Base-by-base conservation (phyloP, 2,329 filamentous ascomycete genomes). In the Esteya vermicola region DNA sequence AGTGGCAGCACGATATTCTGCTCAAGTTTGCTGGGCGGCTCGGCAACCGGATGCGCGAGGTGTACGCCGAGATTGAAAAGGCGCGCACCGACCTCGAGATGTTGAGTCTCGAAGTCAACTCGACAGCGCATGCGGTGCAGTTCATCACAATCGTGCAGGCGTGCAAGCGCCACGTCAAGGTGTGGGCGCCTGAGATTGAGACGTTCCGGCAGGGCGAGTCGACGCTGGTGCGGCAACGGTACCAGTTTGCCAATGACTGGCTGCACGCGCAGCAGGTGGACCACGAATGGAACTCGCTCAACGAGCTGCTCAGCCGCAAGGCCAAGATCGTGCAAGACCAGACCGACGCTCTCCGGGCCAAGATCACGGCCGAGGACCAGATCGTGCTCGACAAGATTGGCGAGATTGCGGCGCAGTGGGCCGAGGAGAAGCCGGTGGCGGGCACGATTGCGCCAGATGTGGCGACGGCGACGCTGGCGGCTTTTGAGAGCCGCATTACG, bases 61-160 rank as follows among this genome's bases (percentile, higher is more conserved):
- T 95, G 4, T 86, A 91, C 51, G 79, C 82, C 12, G 89, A 96
- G 46, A 82, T 98, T 44, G 84, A 93, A 52, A 86, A 86, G 59
- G 85, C 89, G 9, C 77, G 89, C 20, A 81, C 82, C 50, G 85
- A 95, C 50, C 72, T 99, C 12, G 93, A 99, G 60, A 75, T 81
- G 27, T 88, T 95, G 55, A 89, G 85, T 21, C 74, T 96, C 33
- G 89, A 96, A 57, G 85, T 88, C 18, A 89, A 85, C 5, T 96
- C 91, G 2, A 99, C 91, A 5, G 89, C 89, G 1, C 88, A 96
- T 56, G 91, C 93, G 20, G 93, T 99, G 4, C 85, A 91, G 28
- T 98, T 98, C 61, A 98, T 99, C 55, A 98, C 93, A 1, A 88
- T 89, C 40, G 91, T 98, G 6, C 91, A 98, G 61, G 85, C 85